Percentiles rank a stretch among this genome's conserved stretches.
Conservation (phyloP, 1,284 basidiomycete species). For the Exobasidium cylindrosporum region DNA sequence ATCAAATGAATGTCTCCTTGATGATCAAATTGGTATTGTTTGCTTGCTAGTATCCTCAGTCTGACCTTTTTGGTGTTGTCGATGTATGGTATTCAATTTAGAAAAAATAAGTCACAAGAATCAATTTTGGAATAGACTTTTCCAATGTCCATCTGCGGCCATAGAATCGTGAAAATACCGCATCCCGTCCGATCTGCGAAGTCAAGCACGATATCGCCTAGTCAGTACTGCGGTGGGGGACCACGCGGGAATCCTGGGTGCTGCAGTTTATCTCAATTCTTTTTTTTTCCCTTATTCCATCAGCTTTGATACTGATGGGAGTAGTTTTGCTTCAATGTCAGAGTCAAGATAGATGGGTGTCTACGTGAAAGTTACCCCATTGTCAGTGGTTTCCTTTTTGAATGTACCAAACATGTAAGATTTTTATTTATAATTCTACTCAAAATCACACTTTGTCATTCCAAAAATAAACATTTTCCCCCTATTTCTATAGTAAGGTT, state of each 20-base stretch:
- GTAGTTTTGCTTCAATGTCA: no score
- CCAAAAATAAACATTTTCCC: no score
- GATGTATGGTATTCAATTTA: no score
- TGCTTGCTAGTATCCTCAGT: background rate
- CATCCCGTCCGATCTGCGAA: conserved; percentile 77
- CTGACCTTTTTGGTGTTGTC: background rate
- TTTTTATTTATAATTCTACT: no score
- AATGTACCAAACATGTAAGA: no score
- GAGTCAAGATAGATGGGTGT: no score
- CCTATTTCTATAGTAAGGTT: no score
- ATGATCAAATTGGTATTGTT: background rate
- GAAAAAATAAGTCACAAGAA: background rate
- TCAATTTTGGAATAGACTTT: background rate
- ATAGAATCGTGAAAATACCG: conserved; percentile 75
- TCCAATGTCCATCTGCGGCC: conserved; percentile 72
- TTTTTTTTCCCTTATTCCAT: background rate
- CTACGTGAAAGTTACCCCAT: no score
- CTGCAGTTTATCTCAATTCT: conserved; percentile 62
- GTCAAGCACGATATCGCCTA: conserved; percentile 74
- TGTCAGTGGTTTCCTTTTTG: no score
- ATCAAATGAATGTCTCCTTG: background rate
- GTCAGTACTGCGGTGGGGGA: conserved; percentile 81
- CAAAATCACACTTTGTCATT: no score
- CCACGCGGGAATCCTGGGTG: conserved; percentile 77
- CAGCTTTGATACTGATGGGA: no score